Evolutionary conservation across 139 green algal genomes (phyloP), one percentile per base, ranked within the genome.

Genomic region (Zygnema cylindricum): DNA sequence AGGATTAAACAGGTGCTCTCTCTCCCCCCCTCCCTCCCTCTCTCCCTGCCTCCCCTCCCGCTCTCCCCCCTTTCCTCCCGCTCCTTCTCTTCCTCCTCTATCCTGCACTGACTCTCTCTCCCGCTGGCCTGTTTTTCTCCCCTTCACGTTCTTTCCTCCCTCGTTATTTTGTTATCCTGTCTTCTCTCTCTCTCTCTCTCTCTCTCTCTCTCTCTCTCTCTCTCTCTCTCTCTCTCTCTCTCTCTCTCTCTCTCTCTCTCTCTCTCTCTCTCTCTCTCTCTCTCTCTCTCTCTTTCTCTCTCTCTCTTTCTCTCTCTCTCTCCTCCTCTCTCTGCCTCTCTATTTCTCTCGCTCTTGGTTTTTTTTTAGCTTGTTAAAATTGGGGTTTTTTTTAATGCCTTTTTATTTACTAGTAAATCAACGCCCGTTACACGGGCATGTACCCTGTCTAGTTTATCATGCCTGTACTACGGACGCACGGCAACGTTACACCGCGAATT

Each of bases 1-100:
- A 81, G 91, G 57, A 83, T 95, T 25, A 91, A 93, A 0, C 94
- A 97, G 91, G 91, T 93, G 83, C 1, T 81, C 16, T 79, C 7
- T 79, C 16, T 79, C 71, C 11, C 16, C 71, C 16, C 16, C 71
- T 16, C 16, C 7, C 21, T 3, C 71, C 11, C 71, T 41, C 16
- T 40, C 16, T 41, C 71, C 71, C 16, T 79, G 30, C 57, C 57
- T 30, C 57, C 57, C 30, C 57, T 73, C 57, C 30, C 57, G 57
- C 57, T 73, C 57, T 30, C 57, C 57, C 30, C 25, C 57, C 57
- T 73, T 30, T 35, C 57, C 30, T 25, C 30, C 57, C 30, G 57
- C 30, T 30, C 57, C n/a, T n/a, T n/a, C n/a, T n/a, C n/a, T n/a
- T 21, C n/a, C n/a, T n/a, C n/a, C n/a, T n/a, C n/a, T n/a, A n/a